Evolutionary conservation across 2,329 filamentous ascomycete species (phyloP), one percentile per base, ranked within the genome.

Genomic region (Fusarium sp.): DNA sequence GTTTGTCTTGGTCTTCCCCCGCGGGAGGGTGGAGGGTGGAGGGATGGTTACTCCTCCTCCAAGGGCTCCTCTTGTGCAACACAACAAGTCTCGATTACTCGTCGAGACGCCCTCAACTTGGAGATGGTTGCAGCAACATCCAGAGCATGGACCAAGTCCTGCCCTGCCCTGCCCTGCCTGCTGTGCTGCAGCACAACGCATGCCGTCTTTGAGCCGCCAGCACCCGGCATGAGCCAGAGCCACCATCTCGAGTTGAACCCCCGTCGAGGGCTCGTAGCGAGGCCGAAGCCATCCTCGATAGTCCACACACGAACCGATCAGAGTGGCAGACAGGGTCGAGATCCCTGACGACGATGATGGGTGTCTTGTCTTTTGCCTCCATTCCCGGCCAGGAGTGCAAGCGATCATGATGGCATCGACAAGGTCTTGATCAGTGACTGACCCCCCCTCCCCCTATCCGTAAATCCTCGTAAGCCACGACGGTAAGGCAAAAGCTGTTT

Each of bases 221-320:
- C 70, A 75, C 62, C 69, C 74, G 74, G 56, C 67, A 58, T 57
- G 69, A 70, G 69, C 71, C 72, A 71, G 40, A 56, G 52, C 62
- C 72, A 71, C 47, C 61, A 60, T 62, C 52, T 72, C 40, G 8
- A 62, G 35, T 37, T 27, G 52, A 24, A 20, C 47, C 52, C 54
- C 64, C 29, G 52, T 40, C 59, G 24, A 63, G 6, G 18, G 52
- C 45, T 65, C 52, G 50, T 67, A 66, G 63, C 68, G 73, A 76
- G 62, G 56, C 42, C 42, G 66, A 73, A 67, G 58, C 20, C 59
- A 75, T 74, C 65, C 64, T 76, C 64, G 59, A 75, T 72, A 54
- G 72, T 70, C 66, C 62, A 64, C 65, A 63, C 57, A 40, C 59
- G 67, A 40, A 18, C 47, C 47, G 31, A 58, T 29, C 24, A 64